Evolutionary conservation across 1,284 basidiomycete genomes (phyloP), one percentile per base, ranked within the genome.

Genomic region (Microstroma glucosiphilum): DNA sequence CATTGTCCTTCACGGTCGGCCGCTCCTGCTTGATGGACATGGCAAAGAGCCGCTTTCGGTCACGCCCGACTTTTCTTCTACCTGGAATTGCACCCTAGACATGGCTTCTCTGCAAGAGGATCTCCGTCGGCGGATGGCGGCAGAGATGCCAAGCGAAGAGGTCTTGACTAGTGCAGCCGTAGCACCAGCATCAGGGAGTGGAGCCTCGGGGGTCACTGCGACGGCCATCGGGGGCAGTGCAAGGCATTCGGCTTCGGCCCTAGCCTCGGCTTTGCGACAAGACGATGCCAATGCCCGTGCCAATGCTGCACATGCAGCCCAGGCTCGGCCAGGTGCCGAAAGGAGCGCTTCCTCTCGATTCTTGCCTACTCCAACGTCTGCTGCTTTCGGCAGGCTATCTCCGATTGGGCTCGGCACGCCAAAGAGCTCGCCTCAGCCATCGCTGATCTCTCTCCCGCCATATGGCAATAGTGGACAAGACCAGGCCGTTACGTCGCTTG

Each of bases 81-180:
- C 56, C 23, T 61, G 60, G 60, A 41, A 26, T 46, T 61, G 60
- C 53, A 55, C 48, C 12, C 37, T 61, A 30, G 60, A 61, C 51
- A 23, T 54, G 21, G 21, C 13, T 2, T 54, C 51, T 25, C 19
- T 54, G 13, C 51, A 23, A 26, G 51, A 54, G 19, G 51, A 54
- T 25, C 8, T 26, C 6, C 21, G 21, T 23, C 2, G 51, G 25
- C 51, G 51, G 15, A 25, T 15, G 13, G 51, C 51, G 21, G n/a
- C 25, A 13, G 21, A 54, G 13, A 21, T 21, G 43, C 17, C 43
- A 3, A 17, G 21, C 43, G 43, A 37, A 37, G 30, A 37, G 30
- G 30, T 37, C 4, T 23, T 54, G 21, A 54, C 19, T 25, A 26
- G 25, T 15, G 51, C 51, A 15, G 13, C n/a, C 21, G 26, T 21